Evolutionary conservation across 768 basidiomycete species (phyloP).

Genomic region (Pleurotus citrinopileatus): DNA sequence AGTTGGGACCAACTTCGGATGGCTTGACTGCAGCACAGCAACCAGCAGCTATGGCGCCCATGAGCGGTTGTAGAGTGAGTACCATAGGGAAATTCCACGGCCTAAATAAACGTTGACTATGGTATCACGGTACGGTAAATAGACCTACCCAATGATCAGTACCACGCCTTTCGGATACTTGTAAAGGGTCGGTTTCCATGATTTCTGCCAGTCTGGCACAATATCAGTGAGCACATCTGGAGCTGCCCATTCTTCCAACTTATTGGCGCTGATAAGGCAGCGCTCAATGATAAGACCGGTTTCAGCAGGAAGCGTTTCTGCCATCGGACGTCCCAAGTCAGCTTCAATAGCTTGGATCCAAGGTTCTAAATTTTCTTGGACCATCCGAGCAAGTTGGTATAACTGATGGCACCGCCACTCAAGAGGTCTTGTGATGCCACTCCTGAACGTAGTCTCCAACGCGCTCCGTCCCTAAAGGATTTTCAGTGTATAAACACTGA

Average conservation of each 20-base stretch:
- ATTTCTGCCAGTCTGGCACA: slow-evolving; percentile 40
- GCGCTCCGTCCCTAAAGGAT: slow-evolving; percentile 26
- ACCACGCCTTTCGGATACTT: slow-evolving; percentile 61
- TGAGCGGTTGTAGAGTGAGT: slow-evolving; percentile 48
- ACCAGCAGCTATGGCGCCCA: slow-evolving; percentile 74
- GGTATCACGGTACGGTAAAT: slow-evolving; percentile 10
- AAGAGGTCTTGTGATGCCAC: slow-evolving; percentile 47
- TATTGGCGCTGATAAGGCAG: slow-evolving; percentile 38
- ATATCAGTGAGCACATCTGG: slow-evolving; percentile 35
- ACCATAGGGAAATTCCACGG: slow-evolving; percentile 67
- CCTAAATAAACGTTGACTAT: slow-evolving; percentile 29
- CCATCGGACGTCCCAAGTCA: slow-evolving; percentile 50
- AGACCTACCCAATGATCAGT: slow-evolving; percentile 55
- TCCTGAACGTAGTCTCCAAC: slow-evolving; percentile 46
- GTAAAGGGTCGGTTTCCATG: slow-evolving; percentile 51
- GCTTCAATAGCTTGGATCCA: slow-evolving; percentile 43
- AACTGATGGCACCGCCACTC: slow-evolving; percentile 66
- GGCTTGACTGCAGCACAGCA: slow-evolving; percentile 66
- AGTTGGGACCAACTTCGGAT: slow-evolving; percentile 56
- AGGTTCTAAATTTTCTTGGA: slow-evolving; percentile 58
- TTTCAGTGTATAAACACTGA: neutral
- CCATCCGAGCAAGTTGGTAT: slow-evolving; percentile 55
- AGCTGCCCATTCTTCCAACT: slow-evolving; percentile 58
- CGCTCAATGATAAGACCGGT: slow-evolving; percentile 40
- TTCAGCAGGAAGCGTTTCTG: slow-evolving; percentile 42